Base-by-base conservation (phyloP, 345 rosid species). In the Microthlaspi erraticum region DNA sequence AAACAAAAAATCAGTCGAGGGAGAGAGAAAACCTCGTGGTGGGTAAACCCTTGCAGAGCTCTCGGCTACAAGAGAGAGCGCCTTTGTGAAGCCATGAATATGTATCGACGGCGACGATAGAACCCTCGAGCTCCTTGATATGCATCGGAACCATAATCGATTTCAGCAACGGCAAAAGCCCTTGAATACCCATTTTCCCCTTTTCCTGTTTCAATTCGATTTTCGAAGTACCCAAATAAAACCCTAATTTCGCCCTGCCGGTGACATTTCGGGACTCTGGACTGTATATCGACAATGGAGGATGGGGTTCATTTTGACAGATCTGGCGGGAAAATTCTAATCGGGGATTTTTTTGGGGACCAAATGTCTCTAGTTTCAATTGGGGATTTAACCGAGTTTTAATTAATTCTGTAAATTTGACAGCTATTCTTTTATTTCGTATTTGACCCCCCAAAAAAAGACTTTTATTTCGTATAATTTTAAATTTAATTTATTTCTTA, bases 61-160 rank as follows among this genome's bases (percentile, higher is more conserved):
- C 81, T 49, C 66, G 64, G 71, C 81, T 78, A 53, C 81, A 78
- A 72, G 81, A 78, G 5, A 73, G 31, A 5, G 78, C 81, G 10
- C 81, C 81, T 78, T 78, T 78, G 71, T 78, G 81, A 9, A 94
- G 92, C 99, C 97, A 94, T 29, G 97, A 94, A 64, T 91, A 94
- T 48, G 97, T 87, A 69, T 94, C 99, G 31, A 94, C 83, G 37
- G 99, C 99, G 50, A 89, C 99, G 31, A 45, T 54, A 68, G 85
- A 88, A 52, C 93, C 97, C 53, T 89, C 80, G 54, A 94, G 85
- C 31, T 91, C 91, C 70, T 84, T 87, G 56, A 86, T 64, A 70
- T 91, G 97, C 17, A 85, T 59, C 29, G 97, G 89, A 43, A 44
- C 78, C 95, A 94, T 94, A 55, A 76, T 89, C 52, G 97, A 89